These are phyloP conservation scores for Botrytis cinerea DNA, from an alignment of 2,329 filamentous ascomycete genomes.

Conservation along the genomic window DNA sequence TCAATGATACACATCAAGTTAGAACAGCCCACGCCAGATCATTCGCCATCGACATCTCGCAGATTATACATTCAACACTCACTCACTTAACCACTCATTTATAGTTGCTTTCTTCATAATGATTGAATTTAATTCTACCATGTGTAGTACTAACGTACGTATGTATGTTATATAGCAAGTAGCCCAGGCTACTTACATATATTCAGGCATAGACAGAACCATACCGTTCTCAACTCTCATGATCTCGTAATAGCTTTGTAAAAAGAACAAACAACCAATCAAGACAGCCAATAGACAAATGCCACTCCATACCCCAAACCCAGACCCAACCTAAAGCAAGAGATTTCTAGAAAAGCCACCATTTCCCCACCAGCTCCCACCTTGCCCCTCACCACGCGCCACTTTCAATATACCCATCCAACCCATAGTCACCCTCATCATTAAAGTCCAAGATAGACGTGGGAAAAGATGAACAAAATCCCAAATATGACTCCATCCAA, in stretches of 20 bases:
- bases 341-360: slow-evolving; percentile 11
- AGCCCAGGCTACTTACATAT: background rate
- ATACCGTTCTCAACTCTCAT: slow-evolving; percentile 18
- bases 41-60: background rate
- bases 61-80: background rate
- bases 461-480: slow-evolving; percentile 12
- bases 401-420: slow-evolving; percentile 20
- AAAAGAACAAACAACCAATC: slow-evolving; percentile 8
- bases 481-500: slow-evolving; percentile 13
- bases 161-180: slow-evolving; percentile 14
- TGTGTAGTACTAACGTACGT: slow-evolving; percentile 16
- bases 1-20: background rate
- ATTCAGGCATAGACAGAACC: slow-evolving; percentile 9
- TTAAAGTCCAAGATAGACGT: slow-evolving; percentile 14
- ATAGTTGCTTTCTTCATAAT: background rate
- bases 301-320: slow-evolving; percentile 9
- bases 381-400: slow-evolving; percentile 1
- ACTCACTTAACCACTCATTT: background rate
- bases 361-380: slow-evolving; percentile 11
- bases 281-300: slow-evolving; percentile 11
- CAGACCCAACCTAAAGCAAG: slow-evolving; percentile 5
- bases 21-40: background rate
- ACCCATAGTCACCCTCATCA: slow-evolving; percentile 11
- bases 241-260: slow-evolving; percentile 17
- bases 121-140: slow-evolving; percentile 17